Conservation (phyloP, 2,329 filamentous ascomycete genomes). For the Arthrobotrys conoides region DNA sequence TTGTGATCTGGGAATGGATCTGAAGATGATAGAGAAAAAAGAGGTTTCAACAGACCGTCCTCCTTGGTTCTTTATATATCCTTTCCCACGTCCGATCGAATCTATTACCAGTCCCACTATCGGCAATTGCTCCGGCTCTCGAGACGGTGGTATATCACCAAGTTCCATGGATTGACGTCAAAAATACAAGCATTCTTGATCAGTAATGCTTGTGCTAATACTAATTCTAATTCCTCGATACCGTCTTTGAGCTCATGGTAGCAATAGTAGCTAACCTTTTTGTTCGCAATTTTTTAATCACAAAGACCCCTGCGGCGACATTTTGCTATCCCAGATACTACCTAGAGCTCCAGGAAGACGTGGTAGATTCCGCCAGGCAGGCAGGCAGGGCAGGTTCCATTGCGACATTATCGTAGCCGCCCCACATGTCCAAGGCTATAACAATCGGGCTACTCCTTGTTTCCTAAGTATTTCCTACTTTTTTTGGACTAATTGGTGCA, state of each 20-base stretch:
- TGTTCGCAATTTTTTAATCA: slow-evolving; percentile 26
- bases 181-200: slow-evolving; percentile 37
- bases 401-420: slow-evolving; percentile 25
- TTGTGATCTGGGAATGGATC: slow-evolving; percentile 35
- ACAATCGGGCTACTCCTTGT: slow-evolving; percentile 17
- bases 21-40: slow-evolving; percentile 28
- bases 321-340: slow-evolving; percentile 24
- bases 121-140: slow-evolving; percentile 8
- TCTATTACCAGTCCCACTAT: neutral
- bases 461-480: slow-evolving; percentile 7
- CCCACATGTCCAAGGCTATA: slow-evolving; percentile 4
- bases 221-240: slow-evolving; percentile 11
- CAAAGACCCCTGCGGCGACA: slow-evolving; percentile 28
- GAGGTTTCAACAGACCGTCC: neutral
- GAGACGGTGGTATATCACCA: slow-evolving; percentile 16
- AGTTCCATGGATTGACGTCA: slow-evolving; percentile 43
- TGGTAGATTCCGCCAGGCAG: slow-evolving; percentile 27
- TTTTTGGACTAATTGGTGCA: slow-evolving; percentile 21
- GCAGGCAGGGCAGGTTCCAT: slow-evolving; percentile 20
- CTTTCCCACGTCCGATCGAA: neutral
- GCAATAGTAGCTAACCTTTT: neutral
- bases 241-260: neutral
- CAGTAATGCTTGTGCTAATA: slow-evolving; percentile 38
- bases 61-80: slow-evolving; percentile 34
- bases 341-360: slow-evolving; percentile 27